Evolutionary conservation across 2,329 filamentous ascomycete genomes (phyloP), one percentile per base, ranked within the genome.

Genomic region (Mariannaea elegans): DNA sequence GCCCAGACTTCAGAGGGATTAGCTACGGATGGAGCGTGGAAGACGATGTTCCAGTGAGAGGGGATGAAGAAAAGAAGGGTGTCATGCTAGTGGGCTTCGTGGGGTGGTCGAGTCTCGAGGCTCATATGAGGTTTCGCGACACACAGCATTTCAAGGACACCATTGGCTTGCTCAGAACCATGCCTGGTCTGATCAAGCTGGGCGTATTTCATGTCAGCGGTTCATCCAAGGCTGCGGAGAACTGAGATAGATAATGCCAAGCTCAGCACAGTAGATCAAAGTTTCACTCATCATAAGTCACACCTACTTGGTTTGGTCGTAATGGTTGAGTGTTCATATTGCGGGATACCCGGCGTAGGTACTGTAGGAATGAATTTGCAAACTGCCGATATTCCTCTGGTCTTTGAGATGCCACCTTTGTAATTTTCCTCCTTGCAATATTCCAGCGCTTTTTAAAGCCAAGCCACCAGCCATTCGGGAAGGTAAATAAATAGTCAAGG

Each of bases 61-160:
- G 72, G 41, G 63, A 73, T 10, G 58, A 75, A 57, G 23, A 42
- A 1, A 68, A 69, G 38, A 64, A 61, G 3, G 71, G 71, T 0
- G 69, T 61, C 3, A 46, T 73, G 53, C 53, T 73, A 1, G 47
- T 56, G 1, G 66, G 61, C 0, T 65, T 77, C 3, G 68, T 79
- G 9, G 76, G 75, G 1, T 80, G 77, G 77, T 62, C 72, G 0
- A 77, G 73, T 24, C 60, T 77, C 1, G 74, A 78, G 36, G 72
- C 73, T 18, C 78, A 79, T 45, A 56, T 66, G 58, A 65, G 66
- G 49, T 80, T 74, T 59, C 65, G 74, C 2, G 72, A 76, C 27
- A 75, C 70, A 10, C 55, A 73, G 10, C 59, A 61, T 0, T 79
- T 78, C 32, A 75, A 75, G 61, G 68, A 75, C 6, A 69, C 69